Evolutionary conservation across 2,329 filamentous ascomycete species (phyloP).

Genomic region (Pseudocercospora eumusae): DNA sequence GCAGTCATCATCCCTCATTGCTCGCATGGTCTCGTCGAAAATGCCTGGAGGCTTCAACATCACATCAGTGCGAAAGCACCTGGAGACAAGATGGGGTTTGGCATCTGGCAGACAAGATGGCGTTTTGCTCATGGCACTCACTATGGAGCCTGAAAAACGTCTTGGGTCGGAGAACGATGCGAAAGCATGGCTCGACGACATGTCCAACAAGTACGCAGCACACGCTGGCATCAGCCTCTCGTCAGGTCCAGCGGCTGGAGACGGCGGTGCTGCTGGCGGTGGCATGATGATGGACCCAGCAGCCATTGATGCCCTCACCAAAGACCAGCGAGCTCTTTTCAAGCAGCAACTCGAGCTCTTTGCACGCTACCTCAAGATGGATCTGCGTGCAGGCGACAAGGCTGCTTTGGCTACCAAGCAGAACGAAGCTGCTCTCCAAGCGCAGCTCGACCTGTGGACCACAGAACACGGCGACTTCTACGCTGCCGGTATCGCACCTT

Average conservation of each 20-base stretch:
- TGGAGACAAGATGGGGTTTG: conserved; percentile 92
- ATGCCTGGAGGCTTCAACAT: conserved; percentile 99
- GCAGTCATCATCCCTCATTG: conserved; percentile 89
- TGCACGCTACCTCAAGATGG: conserved; percentile 94
- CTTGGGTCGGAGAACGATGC: conserved; percentile 87
- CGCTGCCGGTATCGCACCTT: conserved; percentile 87
- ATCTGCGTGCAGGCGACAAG: conserved; percentile 95
- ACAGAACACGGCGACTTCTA: conserved; percentile 97
- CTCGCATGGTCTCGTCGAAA: conserved; percentile 94
- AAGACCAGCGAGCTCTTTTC: conserved; percentile 93
- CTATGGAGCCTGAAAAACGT: conserved; percentile 86
- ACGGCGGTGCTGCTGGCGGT: conserved; percentile 68
- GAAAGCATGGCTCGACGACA: conserved; percentile 86
- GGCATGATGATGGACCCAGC: conserved; percentile 99
- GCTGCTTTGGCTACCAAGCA: conserved; percentile 82
- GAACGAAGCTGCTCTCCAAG: conserved; percentile 82
- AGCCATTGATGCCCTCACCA: conserved; percentile 92
- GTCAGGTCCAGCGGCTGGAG: conserved; percentile 68
- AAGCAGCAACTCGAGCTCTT: conserved; percentile 97
- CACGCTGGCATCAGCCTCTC: conserved; percentile 82
- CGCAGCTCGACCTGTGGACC: conserved; percentile 91
- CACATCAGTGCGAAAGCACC: conserved; percentile 88
- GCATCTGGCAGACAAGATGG: conserved; percentile 86
- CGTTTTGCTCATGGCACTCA: conserved; percentile 82
- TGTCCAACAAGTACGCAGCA: conserved; percentile 84